Base-by-base conservation (phyloP, 202 grass and related monocot species). In the Eragrostis tef region DNA sequence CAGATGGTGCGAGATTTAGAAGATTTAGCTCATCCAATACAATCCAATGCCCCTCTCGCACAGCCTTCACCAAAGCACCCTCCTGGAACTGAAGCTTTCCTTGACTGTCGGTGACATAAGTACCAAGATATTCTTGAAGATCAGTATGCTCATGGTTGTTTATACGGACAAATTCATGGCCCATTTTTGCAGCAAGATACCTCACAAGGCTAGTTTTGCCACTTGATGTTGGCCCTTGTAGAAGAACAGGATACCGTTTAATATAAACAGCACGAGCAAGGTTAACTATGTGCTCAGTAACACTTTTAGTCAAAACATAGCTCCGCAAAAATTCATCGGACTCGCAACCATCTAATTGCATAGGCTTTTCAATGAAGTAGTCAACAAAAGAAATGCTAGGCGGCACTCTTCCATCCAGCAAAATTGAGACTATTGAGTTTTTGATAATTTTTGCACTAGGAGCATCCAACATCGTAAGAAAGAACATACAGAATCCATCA, bases 131-230 rank as follows among this genome's bases (percentile, higher is more conserved):
- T 71, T 98, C 94, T 86, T 98, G 94, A 25, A 98, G 83, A 91
- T 98, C 94, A 56, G 94, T 98, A 81, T 98, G 94, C 79, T 98
- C 94, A 42, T 98, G 94, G 78, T 98, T 98, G 88, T 98, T 98
- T 85, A 98, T 98, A 42, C 94, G 92, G 36, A 98, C 86, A 86
- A 98, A 98, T 61, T 98, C 88, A 91, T 91, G 84, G 70, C 92
- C 88, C 44, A 92, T 91, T 87, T 94, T 82, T 79, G 86, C 86
- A 91, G 94, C 92, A 85, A 98, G 92, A 79, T 86, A 89, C 69
- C 86, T 85, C 52, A 98, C 92, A 67, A 98, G 84, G 71, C 94
- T 98, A 86, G 94, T 98, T 86, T 98, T 98, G 11, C 94, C 94
- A 58, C 94, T 98, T 73, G 94, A 98, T 48, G 94, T 98, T 56